phyloP scores from a whole-genome alignment of 2,329 filamentous ascomycete species.

The Trichoderma sp. region DNA sequence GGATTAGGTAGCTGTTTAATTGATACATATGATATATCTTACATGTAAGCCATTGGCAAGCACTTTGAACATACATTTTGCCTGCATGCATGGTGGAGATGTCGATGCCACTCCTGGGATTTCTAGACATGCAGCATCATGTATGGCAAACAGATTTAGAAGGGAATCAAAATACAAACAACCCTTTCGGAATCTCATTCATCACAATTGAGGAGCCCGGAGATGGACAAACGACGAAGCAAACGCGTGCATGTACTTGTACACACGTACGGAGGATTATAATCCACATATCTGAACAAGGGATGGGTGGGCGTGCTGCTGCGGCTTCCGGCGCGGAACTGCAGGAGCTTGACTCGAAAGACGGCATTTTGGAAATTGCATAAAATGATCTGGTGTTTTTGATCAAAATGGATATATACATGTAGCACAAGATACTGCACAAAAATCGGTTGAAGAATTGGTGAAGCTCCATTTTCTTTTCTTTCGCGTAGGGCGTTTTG shows the following conservation, averaged over 20 bases:
- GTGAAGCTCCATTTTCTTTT: neutral
- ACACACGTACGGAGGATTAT: neutral
- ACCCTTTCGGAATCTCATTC: neutral
- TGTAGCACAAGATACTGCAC: neutral
- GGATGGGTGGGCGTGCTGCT: neutral
- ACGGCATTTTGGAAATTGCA: neutral
- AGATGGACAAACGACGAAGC: neutral
- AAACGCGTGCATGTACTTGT: neutral
- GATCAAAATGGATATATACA: neutral
- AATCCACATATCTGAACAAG: neutral
- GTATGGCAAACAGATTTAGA: neutral
- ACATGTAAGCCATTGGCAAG: neutral
- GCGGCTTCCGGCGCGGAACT: neutral
- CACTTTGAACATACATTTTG: neutral
- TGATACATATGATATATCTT: neutral
- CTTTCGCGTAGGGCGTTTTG: conserved; percentile 8
- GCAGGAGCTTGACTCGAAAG: neutral
- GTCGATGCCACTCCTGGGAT: neutral
- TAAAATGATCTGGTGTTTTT: neutral
- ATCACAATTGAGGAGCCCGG: neutral
- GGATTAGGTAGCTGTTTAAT: conserved; percentile 12
- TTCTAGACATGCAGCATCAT: neutral
- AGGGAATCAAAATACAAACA: neutral
- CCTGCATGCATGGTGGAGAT: neutral
- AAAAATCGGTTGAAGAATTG: neutral